Conservation (phyloP, 306 rosid genomes). For the Phaseolus lunatus region DNA sequence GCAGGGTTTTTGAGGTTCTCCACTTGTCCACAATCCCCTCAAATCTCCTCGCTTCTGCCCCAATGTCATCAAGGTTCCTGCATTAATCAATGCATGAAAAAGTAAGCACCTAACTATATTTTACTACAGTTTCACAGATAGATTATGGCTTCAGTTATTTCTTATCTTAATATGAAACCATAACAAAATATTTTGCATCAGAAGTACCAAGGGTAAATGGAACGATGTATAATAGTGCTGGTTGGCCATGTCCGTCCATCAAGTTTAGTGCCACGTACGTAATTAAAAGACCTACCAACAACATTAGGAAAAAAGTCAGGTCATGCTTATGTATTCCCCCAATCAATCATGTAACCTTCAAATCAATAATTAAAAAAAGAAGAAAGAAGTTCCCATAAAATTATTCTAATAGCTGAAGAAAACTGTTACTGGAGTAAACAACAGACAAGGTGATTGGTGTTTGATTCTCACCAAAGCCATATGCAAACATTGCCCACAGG, state of each 20-base stretch:
- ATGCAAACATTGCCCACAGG: conserved; percentile 93
- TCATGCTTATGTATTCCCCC: neutral
- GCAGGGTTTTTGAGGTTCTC: conserved; percentile 83
- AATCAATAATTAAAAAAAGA: conserved; percentile 8
- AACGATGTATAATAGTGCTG: conserved; percentile 93
- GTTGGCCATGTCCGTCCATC: conserved; percentile 99
- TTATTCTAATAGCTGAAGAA: neutral
- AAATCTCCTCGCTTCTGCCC: conserved; percentile 86
- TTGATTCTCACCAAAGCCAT: conserved; percentile 83
- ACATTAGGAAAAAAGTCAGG: conserved; percentile 6
- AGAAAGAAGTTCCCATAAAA: neutral
- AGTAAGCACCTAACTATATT: conserved; percentile 8
- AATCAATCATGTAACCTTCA: conserved; percentile 29
- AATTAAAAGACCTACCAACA: conserved; percentile 83
- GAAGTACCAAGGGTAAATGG: conserved; percentile 89
- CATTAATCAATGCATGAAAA: conserved; percentile 42
- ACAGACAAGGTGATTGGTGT: conserved; percentile 26
- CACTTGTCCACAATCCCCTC: conserved; percentile 67
- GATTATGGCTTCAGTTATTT: neutral
- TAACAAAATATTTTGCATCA: conserved; percentile 7
- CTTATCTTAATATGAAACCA: neutral
- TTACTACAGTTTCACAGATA: neutral
- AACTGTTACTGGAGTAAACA: neutral
- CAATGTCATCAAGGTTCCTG: conserved; percentile 81
- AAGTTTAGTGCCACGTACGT: conserved; percentile 93